Base-by-base conservation (phyloP, 2,329 filamentous ascomycete species). In the Penicillium nordicum region DNA sequence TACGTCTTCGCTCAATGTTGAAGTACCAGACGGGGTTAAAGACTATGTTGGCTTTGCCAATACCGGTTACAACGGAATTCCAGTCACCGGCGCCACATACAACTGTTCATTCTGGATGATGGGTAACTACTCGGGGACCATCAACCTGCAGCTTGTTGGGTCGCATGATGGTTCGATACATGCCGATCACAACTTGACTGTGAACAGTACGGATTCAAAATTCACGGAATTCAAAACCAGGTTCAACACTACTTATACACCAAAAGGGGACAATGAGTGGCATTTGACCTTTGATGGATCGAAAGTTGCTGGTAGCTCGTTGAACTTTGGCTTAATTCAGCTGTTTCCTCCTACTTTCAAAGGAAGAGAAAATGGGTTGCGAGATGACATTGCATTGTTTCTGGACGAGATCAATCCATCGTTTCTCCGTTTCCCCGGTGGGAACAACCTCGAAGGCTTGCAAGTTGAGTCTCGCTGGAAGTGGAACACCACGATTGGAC, bases 381-480 rank as follows among this genome's bases (percentile, higher is more conserved):
- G 84, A 6, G 69, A 78, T 9, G 83, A 87, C 49, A 71, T 87
- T 49, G 80, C 79, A 7, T 76, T 81, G 50, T 78, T 79, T 7
- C 69, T 87, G 2, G 80, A 78, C 3, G 78, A 74, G 8, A 66
- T 85, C 1, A 80, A 82, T 50, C 80, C 81, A 0, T 79, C 78
- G n/a, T 81, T 88, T 62, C 78, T 89, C 43, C 80, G 87, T 16
- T 82, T 88, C 56, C 86, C 86, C 0, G 87, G 87, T 6, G 86
- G 84, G 9, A 87, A 86, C 66, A 86, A 85, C 74, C 71, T 87
- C 16, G 69, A 71, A 58, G 70, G 69, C 16, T 50, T 71, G 18
- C 46, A 63, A 40, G 45, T 73, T 59, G 61, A 71, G 41, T 58
- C 50, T 53, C 53, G 75, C 57, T 67, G 72, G 75, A 75, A 51